Conservation (phyloP, 1,139 yeast species). For the Kodamaea sp. region DNA sequence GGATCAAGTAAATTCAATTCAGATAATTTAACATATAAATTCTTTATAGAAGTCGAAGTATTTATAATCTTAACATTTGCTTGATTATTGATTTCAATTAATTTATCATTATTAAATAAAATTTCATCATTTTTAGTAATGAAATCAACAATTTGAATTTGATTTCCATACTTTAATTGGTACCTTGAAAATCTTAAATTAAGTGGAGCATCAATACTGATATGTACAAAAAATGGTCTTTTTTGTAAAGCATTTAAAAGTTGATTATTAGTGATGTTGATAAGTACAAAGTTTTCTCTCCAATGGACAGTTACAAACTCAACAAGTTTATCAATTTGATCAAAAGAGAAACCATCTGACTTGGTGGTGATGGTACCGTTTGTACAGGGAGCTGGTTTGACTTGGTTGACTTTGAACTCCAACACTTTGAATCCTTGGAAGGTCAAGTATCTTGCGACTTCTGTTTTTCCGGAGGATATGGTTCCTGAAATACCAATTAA, state of each 20-base stretch:
- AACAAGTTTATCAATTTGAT: constrained; percentile 43
- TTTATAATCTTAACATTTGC: constrained; percentile 65
- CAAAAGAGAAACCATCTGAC: constrained; percentile 5
- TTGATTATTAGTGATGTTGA: constrained; percentile 43
- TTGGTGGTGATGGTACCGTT: constrained; percentile 2
- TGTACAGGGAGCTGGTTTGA: background rate
- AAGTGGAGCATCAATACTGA: constrained; percentile 77
- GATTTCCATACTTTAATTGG: constrained; percentile 16
- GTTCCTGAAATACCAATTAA: constrained; percentile 77
- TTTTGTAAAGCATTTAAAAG: constrained; percentile 53
- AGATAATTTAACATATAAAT: constrained; percentile 49
- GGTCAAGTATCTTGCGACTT: constrained; percentile 56
- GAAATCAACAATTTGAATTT: constrained; percentile 38
- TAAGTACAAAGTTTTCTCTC: constrained; percentile 59
- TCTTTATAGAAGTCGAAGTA: constrained; percentile 45
- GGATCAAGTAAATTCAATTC: constrained; percentile 52
- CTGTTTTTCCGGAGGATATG: constrained; percentile 64
- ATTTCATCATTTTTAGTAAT: constrained; percentile 43
- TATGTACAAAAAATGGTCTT: constrained; percentile 82
- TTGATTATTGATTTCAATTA: constrained; percentile 50
- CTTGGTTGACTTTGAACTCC: constrained; percentile 8
- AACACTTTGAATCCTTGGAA: constrained; percentile 53
- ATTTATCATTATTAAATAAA: constrained; percentile 32
- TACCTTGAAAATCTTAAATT: constrained; percentile 50
- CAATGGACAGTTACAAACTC: constrained; percentile 69